Evolutionary conservation across 768 basidiomycete genomes (phyloP).

Genomic region (Naganishia friedmannii): DNA sequence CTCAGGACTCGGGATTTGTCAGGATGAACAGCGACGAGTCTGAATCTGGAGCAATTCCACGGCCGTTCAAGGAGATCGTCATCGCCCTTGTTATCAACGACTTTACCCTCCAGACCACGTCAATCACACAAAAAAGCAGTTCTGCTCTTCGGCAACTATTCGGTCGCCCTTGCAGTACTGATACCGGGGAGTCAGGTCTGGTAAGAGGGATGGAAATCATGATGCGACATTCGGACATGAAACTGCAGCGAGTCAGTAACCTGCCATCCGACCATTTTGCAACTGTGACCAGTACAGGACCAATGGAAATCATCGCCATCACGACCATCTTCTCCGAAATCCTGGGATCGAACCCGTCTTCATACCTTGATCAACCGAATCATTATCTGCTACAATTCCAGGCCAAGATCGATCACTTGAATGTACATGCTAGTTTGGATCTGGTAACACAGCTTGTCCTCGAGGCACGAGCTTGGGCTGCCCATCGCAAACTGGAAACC

Average conservation of each 20-base stretch:
- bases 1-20: conserved; percentile 1
- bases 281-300: conserved; percentile 3
- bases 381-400: conserved; percentile 14
- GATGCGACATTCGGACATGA: neutral
- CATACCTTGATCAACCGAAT: conserved; percentile 18
- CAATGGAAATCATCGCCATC: neutral
- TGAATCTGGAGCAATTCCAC: neutral
- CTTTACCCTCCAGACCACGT: neutral
- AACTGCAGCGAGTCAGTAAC: neutral
- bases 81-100: neutral
- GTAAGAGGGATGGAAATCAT: conserved; percentile 9
- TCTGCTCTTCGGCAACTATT: conserved; percentile 6
- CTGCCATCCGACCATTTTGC: neutral
- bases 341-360: neutral
- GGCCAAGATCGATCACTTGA: neutral
- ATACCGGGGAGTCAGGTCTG: neutral
- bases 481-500: neutral
- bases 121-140: conserved; percentile 9
- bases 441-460: conserved; percentile 9
- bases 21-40: neutral
- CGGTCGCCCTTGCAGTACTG: neutral
- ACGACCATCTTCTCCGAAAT: conserved; percentile 13
- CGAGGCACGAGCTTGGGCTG: neutral
- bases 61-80: neutral
- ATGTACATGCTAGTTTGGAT: neutral